Evolutionary conservation across 345 rosid genomes (phyloP).

Genomic region (Litchi chinensis): DNA sequence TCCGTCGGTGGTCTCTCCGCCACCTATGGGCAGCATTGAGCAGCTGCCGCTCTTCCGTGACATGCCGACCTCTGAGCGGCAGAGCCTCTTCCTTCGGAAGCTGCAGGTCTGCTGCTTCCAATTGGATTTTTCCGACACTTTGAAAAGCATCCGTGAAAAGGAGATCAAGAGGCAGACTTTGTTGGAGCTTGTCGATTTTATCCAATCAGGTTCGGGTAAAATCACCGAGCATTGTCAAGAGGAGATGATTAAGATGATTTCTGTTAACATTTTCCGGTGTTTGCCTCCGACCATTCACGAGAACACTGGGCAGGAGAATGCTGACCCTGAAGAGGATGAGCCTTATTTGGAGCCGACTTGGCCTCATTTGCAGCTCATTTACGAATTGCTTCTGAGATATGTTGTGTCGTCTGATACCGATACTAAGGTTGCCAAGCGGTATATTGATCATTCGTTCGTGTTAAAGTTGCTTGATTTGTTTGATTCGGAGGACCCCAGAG

Average conservation of each 20-base stretch:
- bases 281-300: constrained; percentile 81
- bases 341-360: constrained; percentile 83
- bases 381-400: constrained; percentile 75
- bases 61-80: constrained; percentile 63
- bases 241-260: constrained; percentile 78
- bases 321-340: constrained; percentile 88
- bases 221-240: constrained; percentile 73
- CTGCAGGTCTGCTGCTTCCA: constrained; percentile 78
- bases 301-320: constrained; percentile 71
- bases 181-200: constrained; percentile 73
- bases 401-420: constrained; percentile 79
- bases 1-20: constrained; percentile 30
- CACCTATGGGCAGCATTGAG: constrained; percentile 66
- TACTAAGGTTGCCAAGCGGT: constrained; percentile 76
- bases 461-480: constrained; percentile 76
- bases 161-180: constrained; percentile 84
- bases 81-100: constrained; percentile 61
- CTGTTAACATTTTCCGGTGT: constrained; percentile 63
- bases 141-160: constrained; percentile 64
- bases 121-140: constrained; percentile 64
- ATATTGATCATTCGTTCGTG: constrained; percentile 76
- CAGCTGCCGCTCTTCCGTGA: constrained; percentile 69
- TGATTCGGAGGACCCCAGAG: constrained; percentile 83
- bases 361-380: constrained; percentile 89
- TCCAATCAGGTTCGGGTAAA: constrained; percentile 76